Conservation (phyloP, 805 yeast species). For the Metschnikowia borealis region DNA sequence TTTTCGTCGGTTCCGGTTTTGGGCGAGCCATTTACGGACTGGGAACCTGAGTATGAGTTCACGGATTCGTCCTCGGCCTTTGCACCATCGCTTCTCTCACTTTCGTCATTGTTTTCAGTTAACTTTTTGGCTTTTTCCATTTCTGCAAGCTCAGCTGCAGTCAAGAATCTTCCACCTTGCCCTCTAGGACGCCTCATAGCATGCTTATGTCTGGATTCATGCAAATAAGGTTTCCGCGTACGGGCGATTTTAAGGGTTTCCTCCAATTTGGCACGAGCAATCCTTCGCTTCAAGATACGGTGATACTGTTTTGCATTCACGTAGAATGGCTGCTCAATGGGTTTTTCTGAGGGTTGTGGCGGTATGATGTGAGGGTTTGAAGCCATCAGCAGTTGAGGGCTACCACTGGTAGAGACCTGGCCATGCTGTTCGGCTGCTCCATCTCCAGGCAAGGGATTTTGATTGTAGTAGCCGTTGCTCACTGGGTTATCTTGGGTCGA, state of each 20-base stretch:
- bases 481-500: conserved; percentile 13
- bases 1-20: not conserved
- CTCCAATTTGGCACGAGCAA: conserved; percentile 90
- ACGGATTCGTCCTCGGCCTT: conserved; percentile 4
- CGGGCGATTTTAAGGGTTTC: conserved; percentile 83
- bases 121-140: conserved; percentile 39
- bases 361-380: conserved; percentile 9
- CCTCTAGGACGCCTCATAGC: conserved; percentile 99
- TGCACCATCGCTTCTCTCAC: conserved; percentile 3
- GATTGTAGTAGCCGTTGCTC: conserved; percentile 12
- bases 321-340: conserved; percentile 84
- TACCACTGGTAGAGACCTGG: conserved; percentile 8
- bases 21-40: not conserved
- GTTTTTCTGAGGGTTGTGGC: conserved; percentile 12
- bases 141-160: conserved; percentile 71
- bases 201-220: conserved; percentile 96
- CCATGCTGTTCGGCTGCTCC: conserved; percentile 7
- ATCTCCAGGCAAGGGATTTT: conserved; percentile 11
- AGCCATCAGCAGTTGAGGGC: conserved; percentile 7
- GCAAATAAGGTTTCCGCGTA: conserved; percentile 89
- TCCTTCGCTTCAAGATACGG: conserved; percentile 85
- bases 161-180: conserved; percentile 94
- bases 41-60: conserved; percentile 1
- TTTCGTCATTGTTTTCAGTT: conserved; percentile 25
- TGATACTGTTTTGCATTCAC: conserved; percentile 98